These are phyloP conservation scores for Cubamyces lactineus DNA, from an alignment of 768 basidiomycete genomes.

Conservation along the genomic window DNA sequence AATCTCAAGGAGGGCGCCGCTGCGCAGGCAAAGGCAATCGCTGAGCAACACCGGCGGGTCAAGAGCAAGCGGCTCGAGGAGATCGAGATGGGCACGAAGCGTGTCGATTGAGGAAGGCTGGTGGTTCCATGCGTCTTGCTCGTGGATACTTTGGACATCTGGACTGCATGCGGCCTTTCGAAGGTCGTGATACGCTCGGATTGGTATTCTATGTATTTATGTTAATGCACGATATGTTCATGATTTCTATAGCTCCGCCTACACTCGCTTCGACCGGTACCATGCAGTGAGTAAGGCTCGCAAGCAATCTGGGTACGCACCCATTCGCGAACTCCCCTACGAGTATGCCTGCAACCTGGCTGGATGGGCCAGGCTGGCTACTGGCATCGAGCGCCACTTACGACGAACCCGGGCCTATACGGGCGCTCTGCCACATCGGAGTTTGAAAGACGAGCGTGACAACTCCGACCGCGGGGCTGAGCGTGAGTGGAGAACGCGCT, in stretches of 20 bases:
- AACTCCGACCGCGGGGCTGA: conserved; percentile 22
- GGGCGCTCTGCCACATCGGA: conserved; percentile 26
- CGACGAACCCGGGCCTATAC: background rate
- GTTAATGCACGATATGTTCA: conserved; percentile 22
- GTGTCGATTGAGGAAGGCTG: conserved; percentile 54
- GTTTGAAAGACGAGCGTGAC: conserved; percentile 24
- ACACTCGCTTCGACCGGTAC: background rate
- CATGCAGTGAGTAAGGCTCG: background rate
- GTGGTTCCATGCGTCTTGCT: background rate
- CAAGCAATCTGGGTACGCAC: no score
- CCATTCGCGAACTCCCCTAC: no score
- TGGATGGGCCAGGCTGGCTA: no score
- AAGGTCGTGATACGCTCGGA: background rate
- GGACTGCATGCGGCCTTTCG: background rate
- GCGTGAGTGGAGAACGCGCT: conserved; percentile 21
- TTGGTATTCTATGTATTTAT: conserved; percentile 21
- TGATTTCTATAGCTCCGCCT: background rate
- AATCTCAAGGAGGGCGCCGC: conserved; percentile 41
- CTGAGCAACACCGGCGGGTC: conserved; percentile 32
- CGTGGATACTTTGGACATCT: conserved; percentile 4
- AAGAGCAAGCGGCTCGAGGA: conserved; percentile 55
- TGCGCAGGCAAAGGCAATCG: conserved; percentile 44
- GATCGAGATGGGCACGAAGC: conserved; percentile 80
- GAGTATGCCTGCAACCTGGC: background rate
- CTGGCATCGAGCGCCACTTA: background rate